Conservation (phyloP, 1,284 basidiomycete genomes). For the Cutaneotrichosporon sp. region DNA sequence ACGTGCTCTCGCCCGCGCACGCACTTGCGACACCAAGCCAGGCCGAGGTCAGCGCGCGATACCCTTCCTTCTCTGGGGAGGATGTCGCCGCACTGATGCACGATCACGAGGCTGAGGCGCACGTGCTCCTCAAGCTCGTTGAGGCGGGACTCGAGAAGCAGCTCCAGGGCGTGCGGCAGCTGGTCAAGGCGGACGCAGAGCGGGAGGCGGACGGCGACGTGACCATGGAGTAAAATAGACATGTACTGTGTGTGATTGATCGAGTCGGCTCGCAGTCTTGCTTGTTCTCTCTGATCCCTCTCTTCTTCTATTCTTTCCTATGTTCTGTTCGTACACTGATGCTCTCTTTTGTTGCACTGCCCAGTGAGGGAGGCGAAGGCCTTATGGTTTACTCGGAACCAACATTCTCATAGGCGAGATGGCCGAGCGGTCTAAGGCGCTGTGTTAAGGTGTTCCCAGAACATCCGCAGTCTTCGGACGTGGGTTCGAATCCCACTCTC, state of each 20-base stretch:
- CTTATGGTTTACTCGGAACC: too few relatives aligned
- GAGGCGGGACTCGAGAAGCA: conserved; percentile 37
- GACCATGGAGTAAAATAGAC: conserved; percentile 17
- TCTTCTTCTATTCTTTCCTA: too few relatives aligned
- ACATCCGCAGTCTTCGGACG: conserved; percentile 41
- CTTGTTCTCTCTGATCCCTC: too few relatives aligned
- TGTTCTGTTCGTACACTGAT: too few relatives aligned
- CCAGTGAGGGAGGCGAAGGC: too few relatives aligned
- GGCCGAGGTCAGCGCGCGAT: conserved; percentile 47
- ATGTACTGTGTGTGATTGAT: neutral
- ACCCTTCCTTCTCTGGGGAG: conserved; percentile 35
- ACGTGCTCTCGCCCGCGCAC: conserved; percentile 37
- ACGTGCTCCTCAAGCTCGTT: conserved; percentile 35
- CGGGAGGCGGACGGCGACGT: conserved; percentile 24
- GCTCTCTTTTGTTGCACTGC: too few relatives aligned
- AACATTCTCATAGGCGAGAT: conserved; percentile 16
- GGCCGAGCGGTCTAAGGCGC: conserved; percentile 30
- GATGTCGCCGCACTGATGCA: conserved; percentile 43
- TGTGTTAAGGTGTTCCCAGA: conserved; percentile 22
- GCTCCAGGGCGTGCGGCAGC: conserved; percentile 36
- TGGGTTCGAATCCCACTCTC: conserved; percentile 49
- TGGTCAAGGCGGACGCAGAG: conserved; percentile 24
- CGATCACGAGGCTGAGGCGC: conserved; percentile 46
- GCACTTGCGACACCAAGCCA: conserved; percentile 37
- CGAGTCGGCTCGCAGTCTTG: too few relatives aligned